Percentiles rank a stretch among this genome's conserved stretches.
phyloP scores from a whole-genome alignment of 2,329 filamentous ascomycete genomes.

The Nannizziopsis arthrosporioides region DNA sequence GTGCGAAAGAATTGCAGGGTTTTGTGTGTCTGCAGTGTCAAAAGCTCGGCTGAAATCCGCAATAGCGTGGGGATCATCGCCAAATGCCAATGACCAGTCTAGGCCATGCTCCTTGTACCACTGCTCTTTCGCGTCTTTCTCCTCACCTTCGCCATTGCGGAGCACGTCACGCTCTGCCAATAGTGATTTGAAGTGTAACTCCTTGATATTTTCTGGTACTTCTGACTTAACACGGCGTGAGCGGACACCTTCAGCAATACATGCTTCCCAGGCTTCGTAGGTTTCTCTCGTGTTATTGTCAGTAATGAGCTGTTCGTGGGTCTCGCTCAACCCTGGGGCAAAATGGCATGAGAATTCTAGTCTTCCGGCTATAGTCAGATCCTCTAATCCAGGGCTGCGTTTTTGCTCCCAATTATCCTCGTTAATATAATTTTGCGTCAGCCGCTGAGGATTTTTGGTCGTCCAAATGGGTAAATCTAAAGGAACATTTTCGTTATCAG shows the following conservation, averaged over 20 bases:
- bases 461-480: constrained; percentile 88
- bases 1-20: constrained; percentile 19
- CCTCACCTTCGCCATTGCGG: constrained; percentile 51
- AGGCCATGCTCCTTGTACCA: constrained; percentile 72
- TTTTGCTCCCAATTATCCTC: constrained; percentile 56
- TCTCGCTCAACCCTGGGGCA: constrained; percentile 79
- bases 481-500: constrained; percentile 63
- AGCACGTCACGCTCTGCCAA: constrained; percentile 71
- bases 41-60: constrained; percentile 44
- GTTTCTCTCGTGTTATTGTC: constrained; percentile 88
- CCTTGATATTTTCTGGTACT: constrained; percentile 58
- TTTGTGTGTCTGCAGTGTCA: background rate
- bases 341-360: constrained; percentile 71
- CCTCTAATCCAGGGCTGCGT: constrained; percentile 56
- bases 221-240: constrained; percentile 58
- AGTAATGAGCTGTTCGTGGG: constrained; percentile 69
- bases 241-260: constrained; percentile 75
- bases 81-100: constrained; percentile 81
- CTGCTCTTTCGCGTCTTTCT: constrained; percentile 33
- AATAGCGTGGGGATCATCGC: constrained; percentile 56
- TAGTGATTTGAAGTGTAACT: constrained; percentile 70
- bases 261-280: constrained; percentile 89
- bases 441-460: constrained; percentile 59
- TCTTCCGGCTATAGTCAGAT: constrained; percentile 68
- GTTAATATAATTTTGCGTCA: constrained; percentile 88